Evolutionary conservation across 2,329 filamentous ascomycete species (phyloP), one percentile per base, ranked within the genome.

Genomic region (Calonectria fujianensis): DNA sequence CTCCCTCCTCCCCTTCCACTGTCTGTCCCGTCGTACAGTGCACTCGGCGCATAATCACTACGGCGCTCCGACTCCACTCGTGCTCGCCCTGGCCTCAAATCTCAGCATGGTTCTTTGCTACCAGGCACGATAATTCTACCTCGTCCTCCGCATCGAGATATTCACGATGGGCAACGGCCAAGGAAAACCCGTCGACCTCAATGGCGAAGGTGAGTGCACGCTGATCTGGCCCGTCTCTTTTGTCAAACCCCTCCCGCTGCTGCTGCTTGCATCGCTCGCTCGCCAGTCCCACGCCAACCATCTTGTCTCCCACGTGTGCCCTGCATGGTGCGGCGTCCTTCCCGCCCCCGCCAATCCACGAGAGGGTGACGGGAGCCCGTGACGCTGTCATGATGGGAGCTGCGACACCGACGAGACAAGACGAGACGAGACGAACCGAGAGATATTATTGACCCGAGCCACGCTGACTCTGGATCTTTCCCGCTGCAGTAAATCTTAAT

Each of bases 161-260:
- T 72, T 74, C 78, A 81, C 79, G 74, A 98, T 98, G 96, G 96
- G 96, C 85, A 98, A 98, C 88, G 94, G 93, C 84, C 96, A 96
- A 87, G 96, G 96, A 86, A 98, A 98, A 87, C 95, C 95, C 86
- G 92, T 98, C 88, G 94, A 96, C 85, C 93, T 96, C 87, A 95
- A 94, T 87, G 96, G 98, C 88, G 95, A 98, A 93, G 95, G 96
- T 98, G 89, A 69, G 84, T 81, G 31, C 72, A 67, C 27, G 59
- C 54, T 24, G 61, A 59, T 63, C 66, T 57, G 20, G 52, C 74
- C 57, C 65, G 70, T 71, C 69, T 72, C 41, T 70, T 70, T 68
- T 70, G 73, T 67, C 67, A 63, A 65, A 65, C 72, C 72, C 69
- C 72, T 73, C 72, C 57, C 57, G n/a, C 57, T 32, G 65, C 18